Percentiles rank a stretch among this genome's conserved stretches.
These are phyloP conservation scores for Sextonia rubra DNA, from an alignment of 164 flowering plant species.

Conservation along the genomic window DNA sequence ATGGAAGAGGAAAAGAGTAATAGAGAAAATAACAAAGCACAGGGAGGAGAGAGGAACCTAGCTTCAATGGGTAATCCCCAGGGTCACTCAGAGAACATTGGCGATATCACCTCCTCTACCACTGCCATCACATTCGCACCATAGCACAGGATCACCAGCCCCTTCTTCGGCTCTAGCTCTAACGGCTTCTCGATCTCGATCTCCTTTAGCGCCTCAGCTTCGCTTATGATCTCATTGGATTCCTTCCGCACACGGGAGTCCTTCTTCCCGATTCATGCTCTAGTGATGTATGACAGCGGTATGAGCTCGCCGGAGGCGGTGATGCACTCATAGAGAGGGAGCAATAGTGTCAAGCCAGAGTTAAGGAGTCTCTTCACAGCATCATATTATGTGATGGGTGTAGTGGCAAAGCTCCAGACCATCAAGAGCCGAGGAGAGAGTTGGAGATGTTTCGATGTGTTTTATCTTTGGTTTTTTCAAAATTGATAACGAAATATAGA, in stretches of 20 bases:
- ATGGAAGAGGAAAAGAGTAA: too few species aligned
- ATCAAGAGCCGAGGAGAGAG: too few species aligned
- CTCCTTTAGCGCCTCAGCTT: constrained; percentile 18
- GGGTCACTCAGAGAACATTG: constrained; percentile 29
- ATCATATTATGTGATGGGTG: too few species aligned
- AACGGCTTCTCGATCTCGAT: constrained; percentile 19
- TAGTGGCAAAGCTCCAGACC: too few species aligned
- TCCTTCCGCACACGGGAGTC: constrained; percentile 16
- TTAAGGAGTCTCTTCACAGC: constrained; percentile 23
- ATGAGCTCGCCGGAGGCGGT: constrained; percentile 41
- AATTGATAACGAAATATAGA: too few species aligned
- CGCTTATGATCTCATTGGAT: constrained; percentile 19
- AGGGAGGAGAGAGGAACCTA: too few species aligned
- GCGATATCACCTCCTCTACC: constrained; percentile 23
- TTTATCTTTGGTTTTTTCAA: too few species aligned
- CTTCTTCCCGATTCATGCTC: constrained; percentile 23
- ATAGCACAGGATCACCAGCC: constrained; percentile 21
- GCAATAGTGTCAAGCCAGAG: constrained; percentile 18
- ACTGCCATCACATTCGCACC: constrained; percentile 28
- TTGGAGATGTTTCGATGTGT: too few species aligned
- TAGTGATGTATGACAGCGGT: constrained; percentile 36
- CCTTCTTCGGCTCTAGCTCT: constrained; percentile 25
- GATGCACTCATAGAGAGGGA: constrained; percentile 32
- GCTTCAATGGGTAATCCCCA: too few species aligned
- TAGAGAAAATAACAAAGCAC: too few species aligned